Percentiles rank a stretch among this genome's conserved stretches.
These are phyloP conservation scores for Boletus fagicola DNA, from an alignment of 768 basidiomycete species.

Conservation along the genomic window DNA sequence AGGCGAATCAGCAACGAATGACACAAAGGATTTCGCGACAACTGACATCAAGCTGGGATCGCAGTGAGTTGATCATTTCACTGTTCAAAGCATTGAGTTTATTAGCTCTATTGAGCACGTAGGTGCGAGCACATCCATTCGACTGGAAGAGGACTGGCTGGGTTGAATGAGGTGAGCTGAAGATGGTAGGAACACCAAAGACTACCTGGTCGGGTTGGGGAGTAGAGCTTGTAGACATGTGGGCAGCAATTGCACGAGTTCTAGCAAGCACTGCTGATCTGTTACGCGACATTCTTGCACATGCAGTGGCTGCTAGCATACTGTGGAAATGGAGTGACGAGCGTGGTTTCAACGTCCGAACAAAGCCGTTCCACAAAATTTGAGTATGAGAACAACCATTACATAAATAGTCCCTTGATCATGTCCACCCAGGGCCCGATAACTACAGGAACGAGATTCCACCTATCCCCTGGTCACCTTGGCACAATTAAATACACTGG, in stretches of 20 bases:
- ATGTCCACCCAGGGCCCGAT: conserved; percentile 21
- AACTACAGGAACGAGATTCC: conserved; percentile 55
- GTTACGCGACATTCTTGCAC: conserved; percentile 33
- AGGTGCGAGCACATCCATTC: conserved; percentile 59
- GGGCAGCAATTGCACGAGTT: conserved; percentile 32
- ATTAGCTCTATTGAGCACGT: conserved; percentile 73
- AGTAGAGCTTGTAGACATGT: conserved; percentile 32
- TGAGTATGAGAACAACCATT: conserved; percentile 7
- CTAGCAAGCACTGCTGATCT: conserved; percentile 29
- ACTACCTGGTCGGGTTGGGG: conserved; percentile 27
- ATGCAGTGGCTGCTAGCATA: conserved; percentile 27
- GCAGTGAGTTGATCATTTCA: conserved; percentile 70
- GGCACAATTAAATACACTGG: conserved; percentile 77
- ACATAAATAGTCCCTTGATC: conserved; percentile 13
- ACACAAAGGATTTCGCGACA: neutral
- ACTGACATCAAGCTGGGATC: conserved; percentile 73
- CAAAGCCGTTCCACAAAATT: conserved; percentile 10
- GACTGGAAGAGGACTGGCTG: conserved; percentile 68
- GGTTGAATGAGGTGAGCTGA: conserved; percentile 20
- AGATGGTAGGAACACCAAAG: neutral
- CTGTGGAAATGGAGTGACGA: conserved; percentile 6
- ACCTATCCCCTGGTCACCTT: conserved; percentile 43
- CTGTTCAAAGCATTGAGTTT: conserved; percentile 83
- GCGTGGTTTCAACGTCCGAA: neutral
- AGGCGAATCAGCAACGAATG: conserved; percentile 7